Evolutionary conservation across 345 rosid species (phyloP).

Genomic region (Microcos paniculata): DNA sequence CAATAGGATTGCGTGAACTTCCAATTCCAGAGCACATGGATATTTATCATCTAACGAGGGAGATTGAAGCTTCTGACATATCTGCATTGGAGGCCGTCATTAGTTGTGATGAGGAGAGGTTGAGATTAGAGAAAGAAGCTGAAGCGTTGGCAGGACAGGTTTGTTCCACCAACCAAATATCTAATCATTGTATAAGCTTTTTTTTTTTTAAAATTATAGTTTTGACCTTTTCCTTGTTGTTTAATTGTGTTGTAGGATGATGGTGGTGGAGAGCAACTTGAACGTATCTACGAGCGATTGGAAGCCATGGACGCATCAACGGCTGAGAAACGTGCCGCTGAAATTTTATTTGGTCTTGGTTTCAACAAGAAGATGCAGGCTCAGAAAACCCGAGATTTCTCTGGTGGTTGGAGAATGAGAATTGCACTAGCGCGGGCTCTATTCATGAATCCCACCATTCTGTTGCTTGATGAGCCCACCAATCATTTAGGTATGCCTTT

Average conservation of each 20-base stretch:
- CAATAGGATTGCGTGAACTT: slow-evolving; percentile 82
- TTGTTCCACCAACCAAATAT: neutral
- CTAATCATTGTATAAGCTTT: neutral
- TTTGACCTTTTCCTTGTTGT: neutral
- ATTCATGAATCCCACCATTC: slow-evolving; percentile 90
- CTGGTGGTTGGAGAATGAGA: slow-evolving; percentile 99
- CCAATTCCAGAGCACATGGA: slow-evolving; percentile 99
- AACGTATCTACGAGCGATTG: slow-evolving; percentile 82
- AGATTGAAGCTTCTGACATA: slow-evolving; percentile 97
- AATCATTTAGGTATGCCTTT: slow-evolving; percentile 78
- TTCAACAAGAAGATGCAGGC: slow-evolving; percentile 89
- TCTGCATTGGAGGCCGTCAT: slow-evolving; percentile 86
- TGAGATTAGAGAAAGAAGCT: slow-evolving; percentile 86
- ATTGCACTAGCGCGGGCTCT: slow-evolving; percentile 95
- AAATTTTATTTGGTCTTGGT: slow-evolving; percentile 94
- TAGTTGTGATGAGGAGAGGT: slow-evolving; percentile 93
- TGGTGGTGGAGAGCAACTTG: slow-evolving; percentile 96
- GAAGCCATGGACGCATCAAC: slow-evolving; percentile 94
- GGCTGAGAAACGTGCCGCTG: slow-evolving; percentile 99
- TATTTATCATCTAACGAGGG: slow-evolving; percentile 79
- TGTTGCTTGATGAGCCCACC: slow-evolving; percentile 96
- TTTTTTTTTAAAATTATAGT: neutral
- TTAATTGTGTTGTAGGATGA: slow-evolving; percentile 54
- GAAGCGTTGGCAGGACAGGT: slow-evolving; percentile 78
- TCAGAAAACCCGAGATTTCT: slow-evolving; percentile 87